Evolutionary conservation across 495 filamentous ascomycete species (phyloP).

Genomic region (Lepidopterella palustris): DNA sequence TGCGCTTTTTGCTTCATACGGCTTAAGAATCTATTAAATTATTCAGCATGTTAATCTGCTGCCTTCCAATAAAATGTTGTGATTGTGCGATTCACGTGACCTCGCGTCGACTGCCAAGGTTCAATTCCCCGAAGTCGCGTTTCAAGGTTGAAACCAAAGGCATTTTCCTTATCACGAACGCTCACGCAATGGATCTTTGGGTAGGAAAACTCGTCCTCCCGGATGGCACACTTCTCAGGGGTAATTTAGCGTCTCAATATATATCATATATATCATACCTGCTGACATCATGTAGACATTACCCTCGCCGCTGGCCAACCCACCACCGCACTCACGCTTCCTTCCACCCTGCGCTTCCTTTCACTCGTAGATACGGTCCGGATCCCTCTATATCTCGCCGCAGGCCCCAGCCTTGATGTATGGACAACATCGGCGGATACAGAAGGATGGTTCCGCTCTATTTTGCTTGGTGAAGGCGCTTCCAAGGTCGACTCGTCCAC

Average conservation of each 20-base stretch:
- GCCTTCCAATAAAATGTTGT: no score
- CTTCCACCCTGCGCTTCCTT: slow-evolving; percentile 22
- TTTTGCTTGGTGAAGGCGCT: slow-evolving; percentile 12
- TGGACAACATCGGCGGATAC: slow-evolving; percentile 22
- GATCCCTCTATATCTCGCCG: slow-evolving; percentile 26
- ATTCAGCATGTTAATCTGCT: no score
- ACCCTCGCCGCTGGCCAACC: slow-evolving; percentile 5
- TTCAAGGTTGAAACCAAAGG: no score
- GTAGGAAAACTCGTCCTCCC: background rate
- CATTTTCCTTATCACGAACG: no score
- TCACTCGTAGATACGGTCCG: slow-evolving; percentile 20
- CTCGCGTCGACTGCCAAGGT: no score
- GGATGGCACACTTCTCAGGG: background rate
- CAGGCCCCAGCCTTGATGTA: slow-evolving; percentile 24
- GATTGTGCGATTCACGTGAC: no score
- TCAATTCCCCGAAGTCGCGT: no score
- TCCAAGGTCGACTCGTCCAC: slow-evolving; percentile 2
- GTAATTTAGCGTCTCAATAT: background rate
- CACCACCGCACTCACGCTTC: slow-evolving; percentile 11
- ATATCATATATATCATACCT: background rate
- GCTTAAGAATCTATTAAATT: no score
- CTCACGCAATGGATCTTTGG: background rate
- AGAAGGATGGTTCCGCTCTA: slow-evolving; percentile 24
- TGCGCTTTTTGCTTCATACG: no score
- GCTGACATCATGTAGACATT: slow-evolving; percentile 14